Percentiles rank a stretch among this genome's conserved stretches.
phyloP scores from a whole-genome alignment of 768 basidiomycete species.

The Gloeostereum incarnatum region DNA sequence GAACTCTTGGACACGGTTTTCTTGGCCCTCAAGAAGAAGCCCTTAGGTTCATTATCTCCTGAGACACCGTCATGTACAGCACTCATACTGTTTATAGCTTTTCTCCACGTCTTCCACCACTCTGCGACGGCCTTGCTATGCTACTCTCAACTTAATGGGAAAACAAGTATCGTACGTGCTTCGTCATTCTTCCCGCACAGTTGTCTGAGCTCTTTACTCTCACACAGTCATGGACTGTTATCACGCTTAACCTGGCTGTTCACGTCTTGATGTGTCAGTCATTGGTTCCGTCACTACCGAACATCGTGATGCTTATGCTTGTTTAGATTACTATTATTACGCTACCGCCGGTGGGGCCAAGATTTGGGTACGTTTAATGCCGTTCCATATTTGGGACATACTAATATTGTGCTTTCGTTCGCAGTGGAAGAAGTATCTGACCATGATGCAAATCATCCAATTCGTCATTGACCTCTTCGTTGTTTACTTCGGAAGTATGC shows the following conservation, averaged over 20 bases:
- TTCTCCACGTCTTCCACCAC: constrained; percentile 99
- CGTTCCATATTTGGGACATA: constrained; percentile 6
- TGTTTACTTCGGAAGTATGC: constrained; percentile 94
- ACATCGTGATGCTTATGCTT: constrained; percentile 1
- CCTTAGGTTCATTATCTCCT: constrained; percentile 36
- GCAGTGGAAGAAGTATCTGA: constrained; percentile 99
- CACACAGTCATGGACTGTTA: constrained; percentile 89
- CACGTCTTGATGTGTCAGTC: constrained; percentile 96
- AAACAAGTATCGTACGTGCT: constrained; percentile 79
- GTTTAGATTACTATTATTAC: constrained; percentile 97
- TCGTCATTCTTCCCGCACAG: neutral
- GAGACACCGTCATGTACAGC: constrained; percentile 1
- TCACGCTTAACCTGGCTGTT: constrained; percentile 81
- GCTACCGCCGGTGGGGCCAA: constrained; percentile 94
- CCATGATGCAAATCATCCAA: constrained; percentile 93
- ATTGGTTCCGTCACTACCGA: neutral
- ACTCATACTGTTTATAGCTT: constrained; percentile 43
- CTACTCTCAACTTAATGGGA: constrained; percentile 89
- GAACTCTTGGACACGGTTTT: constrained; percentile 97
- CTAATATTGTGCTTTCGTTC: constrained; percentile 3
- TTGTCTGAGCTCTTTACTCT: constrained; percentile 8
- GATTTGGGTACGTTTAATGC: constrained; percentile 69
- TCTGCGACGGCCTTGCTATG: constrained; percentile 95
- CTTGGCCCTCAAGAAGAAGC: constrained; percentile 97
- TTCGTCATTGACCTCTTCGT: constrained; percentile 87